These are phyloP conservation scores for Proteromonas lacertae DNA, from an alignment of 352 stramenopile species.

Conservation along the genomic window DNA sequence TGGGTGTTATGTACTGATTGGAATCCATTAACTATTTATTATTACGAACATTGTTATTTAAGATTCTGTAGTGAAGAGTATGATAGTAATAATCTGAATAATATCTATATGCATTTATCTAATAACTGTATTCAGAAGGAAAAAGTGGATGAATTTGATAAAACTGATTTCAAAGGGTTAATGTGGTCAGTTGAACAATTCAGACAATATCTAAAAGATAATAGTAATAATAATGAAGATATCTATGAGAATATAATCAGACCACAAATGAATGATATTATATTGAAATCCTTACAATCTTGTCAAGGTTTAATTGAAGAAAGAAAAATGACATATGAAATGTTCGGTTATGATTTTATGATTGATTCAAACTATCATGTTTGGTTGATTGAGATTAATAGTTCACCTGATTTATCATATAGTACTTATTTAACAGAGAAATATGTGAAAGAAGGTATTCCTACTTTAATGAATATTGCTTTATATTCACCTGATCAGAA, in stretches of 20 bases:
- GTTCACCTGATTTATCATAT: conserved; percentile 56
- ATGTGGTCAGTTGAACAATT: conserved; percentile 19
- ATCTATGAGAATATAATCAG: conserved; percentile 28
- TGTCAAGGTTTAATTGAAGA: too few species aligned
- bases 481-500: too few species aligned
- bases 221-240: too few species aligned
- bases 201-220: conserved; percentile 12
- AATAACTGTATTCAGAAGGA: conserved; percentile 72
- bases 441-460: too few species aligned
- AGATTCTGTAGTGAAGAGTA: conserved; percentile 41
- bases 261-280: conserved; percentile 36
- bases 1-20: conserved; percentile 61
- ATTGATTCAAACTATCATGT: conserved; percentile 31
- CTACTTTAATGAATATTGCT: too few species aligned
- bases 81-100: conserved; percentile 11
- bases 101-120: conserved; percentile 55
- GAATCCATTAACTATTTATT: conserved; percentile 63
- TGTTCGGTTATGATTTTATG: conserved; percentile 74
- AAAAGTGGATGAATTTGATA: conserved; percentile 27
- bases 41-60: conserved; percentile 52
- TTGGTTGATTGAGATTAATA: conserved; percentile 67
- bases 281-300: conserved; percentile 32
- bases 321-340: conserved; percentile 45
- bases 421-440: too few species aligned
- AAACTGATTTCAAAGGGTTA: conserved; percentile 12